phyloP scores from a whole-genome alignment of 129 eudicot genomes.

The Helichrysum umbraculigerum region DNA sequence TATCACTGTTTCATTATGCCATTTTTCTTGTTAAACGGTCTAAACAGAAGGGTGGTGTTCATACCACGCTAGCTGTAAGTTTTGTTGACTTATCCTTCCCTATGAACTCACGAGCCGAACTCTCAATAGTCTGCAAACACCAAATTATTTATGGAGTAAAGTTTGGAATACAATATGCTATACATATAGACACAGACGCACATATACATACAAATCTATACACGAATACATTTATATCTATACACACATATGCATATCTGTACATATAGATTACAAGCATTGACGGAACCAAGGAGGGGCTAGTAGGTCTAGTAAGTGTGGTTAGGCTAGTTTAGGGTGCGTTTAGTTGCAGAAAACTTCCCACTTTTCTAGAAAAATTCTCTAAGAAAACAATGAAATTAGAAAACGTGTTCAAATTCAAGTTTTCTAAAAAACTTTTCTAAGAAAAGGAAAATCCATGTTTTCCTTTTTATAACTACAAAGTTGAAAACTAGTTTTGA shows the following conservation, averaged over 20 bases:
- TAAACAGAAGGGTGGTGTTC: constrained; percentile 8
- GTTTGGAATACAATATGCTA: neutral
- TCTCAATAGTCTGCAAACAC: constrained; percentile 87
- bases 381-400: no score
- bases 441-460: no score
- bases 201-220: neutral
- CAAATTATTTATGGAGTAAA: constrained; percentile 20
- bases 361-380: no score
- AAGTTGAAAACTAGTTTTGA: no score
- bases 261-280: neutral
- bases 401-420: no score
- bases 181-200: neutral
- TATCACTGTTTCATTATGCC: neutral
- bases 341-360: no score
- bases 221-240: neutral
- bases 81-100: constrained; percentile 94
- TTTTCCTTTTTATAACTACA: no score
- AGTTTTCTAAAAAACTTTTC: no score
- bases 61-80: constrained; percentile 97
- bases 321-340: neutral
- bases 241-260: neutral
- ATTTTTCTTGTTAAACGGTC: neutral
- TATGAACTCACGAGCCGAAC: constrained; percentile 96
- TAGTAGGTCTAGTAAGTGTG: neutral
- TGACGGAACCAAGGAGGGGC: neutral